Evolutionary conservation across 768 basidiomycete genomes (phyloP).

Genomic region (Chiua virens): DNA sequence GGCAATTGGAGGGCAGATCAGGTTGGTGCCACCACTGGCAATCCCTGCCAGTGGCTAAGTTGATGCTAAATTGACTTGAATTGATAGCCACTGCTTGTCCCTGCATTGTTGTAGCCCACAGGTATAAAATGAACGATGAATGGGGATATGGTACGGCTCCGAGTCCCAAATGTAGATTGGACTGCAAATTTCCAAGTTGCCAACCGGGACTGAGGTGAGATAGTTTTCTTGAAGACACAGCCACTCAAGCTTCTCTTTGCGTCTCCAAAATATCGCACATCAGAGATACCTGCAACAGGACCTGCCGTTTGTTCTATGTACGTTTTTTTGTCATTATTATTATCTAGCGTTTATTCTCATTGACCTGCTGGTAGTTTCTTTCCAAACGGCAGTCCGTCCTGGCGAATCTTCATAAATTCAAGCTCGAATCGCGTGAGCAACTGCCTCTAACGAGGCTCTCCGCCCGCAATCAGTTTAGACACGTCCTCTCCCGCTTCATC

Average conservation of each 20-base stretch:
- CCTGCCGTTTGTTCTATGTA: conserved; percentile 26
- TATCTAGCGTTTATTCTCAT: not conserved
- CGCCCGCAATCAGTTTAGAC: conserved; percentile 54
- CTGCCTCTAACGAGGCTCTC: conserved; percentile 49
- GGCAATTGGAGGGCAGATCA: too few relatives aligned
- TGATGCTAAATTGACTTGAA: too few relatives aligned
- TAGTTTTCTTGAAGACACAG: too few relatives aligned
- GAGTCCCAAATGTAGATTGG: too few relatives aligned
- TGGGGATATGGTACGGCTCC: too few relatives aligned
- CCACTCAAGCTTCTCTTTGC: not conserved
- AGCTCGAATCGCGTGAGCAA: conserved; percentile 28
- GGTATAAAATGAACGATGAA: too few relatives aligned
- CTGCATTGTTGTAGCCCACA: too few relatives aligned
- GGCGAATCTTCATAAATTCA: conserved; percentile 28
- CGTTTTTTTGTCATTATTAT: not conserved
- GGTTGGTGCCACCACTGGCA: too few relatives aligned
- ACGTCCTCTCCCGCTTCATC: conserved; percentile 53
- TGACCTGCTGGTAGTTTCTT: conserved; percentile 8
- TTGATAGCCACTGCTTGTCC: too few relatives aligned
- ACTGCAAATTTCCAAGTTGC: too few relatives aligned
- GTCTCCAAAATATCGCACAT: conserved; percentile 18
- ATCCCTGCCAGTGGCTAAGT: too few relatives aligned
- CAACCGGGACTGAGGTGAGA: too few relatives aligned
- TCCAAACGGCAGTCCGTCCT: conserved; percentile 31
- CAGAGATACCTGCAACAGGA: conserved; percentile 20